These are phyloP conservation scores for Phalaenopsis equestris DNA, from an alignment of 106 monocot species.

Conservation along the genomic window DNA sequence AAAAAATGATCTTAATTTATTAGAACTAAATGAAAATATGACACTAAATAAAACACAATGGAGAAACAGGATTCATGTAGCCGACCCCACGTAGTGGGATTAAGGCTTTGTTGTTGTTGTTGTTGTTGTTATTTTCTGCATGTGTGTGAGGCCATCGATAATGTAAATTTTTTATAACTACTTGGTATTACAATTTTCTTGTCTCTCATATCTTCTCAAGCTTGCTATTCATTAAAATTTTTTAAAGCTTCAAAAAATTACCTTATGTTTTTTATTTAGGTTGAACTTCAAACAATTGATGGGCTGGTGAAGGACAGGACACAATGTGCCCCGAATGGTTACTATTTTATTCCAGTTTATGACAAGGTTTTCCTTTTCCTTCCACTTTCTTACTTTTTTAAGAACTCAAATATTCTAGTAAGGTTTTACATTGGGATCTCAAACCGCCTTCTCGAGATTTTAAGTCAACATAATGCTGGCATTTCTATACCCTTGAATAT, in stretches of 20 bases:
- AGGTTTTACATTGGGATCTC: background rate
- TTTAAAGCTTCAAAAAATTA: background rate
- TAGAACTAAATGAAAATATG: no score
- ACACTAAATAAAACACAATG: no score
- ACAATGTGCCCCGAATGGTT: slow-evolving; percentile 97
- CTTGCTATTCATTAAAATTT: background rate
- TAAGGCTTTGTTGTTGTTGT: no score
- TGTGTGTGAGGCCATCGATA: background rate
- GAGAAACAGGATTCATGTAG: no score
- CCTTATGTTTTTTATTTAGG: slow-evolving; percentile 25
- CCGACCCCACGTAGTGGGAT: no score
- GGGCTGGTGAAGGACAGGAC: slow-evolving; percentile 89
- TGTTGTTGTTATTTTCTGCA: background rate
- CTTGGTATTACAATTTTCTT: background rate
- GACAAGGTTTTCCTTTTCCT: slow-evolving; percentile 55
- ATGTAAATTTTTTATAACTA: background rate
- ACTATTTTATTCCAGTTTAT: slow-evolving; percentile 97
- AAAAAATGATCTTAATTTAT: no score
- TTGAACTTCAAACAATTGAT: slow-evolving; percentile 85
- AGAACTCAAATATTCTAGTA: background rate
- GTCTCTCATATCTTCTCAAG: background rate
- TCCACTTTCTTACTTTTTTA: background rate
- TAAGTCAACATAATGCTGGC: background rate
- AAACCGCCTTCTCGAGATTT: background rate
- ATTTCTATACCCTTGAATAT: background rate